Conservation (phyloP, 1,139 yeast genomes). For the Arxiozyma slooffiae region DNA sequence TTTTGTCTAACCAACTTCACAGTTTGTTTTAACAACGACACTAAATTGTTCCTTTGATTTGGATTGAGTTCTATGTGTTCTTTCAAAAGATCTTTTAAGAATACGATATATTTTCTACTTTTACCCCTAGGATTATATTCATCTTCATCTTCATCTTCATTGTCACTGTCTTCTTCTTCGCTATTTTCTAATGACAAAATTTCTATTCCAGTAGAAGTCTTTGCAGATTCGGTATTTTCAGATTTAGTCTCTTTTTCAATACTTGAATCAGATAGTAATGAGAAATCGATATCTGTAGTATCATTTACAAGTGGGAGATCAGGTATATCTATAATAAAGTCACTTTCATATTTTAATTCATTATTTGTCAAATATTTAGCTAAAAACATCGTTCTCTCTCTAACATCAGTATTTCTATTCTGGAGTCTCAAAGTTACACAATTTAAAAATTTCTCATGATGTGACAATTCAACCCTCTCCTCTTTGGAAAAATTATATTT, state of each 20-base stretch:
- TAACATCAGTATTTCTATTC: slow-evolving; percentile 18
- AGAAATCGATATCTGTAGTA: slow-evolving; percentile 18
- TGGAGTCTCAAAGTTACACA: slow-evolving; percentile 31
- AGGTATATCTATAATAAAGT: slow-evolving; percentile 22
- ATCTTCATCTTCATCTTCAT: slow-evolving; percentile 20
- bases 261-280: slow-evolving; percentile 8
- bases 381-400: slow-evolving; percentile 34
- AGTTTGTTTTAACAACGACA: slow-evolving; percentile 25
- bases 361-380: slow-evolving; percentile 31
- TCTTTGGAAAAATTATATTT: slow-evolving; percentile 10
- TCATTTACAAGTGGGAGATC: slow-evolving; percentile 8
- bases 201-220: background rate
- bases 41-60: slow-evolving; percentile 9
- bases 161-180: slow-evolving; percentile 20
- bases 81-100: slow-evolving; percentile 31
- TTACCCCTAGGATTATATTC: slow-evolving; percentile 13
- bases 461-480: slow-evolving; percentile 17
- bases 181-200: slow-evolving; percentile 10
- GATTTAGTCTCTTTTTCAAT: background rate
- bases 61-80: slow-evolving; percentile 17
- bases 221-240: background rate
- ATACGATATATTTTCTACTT: slow-evolving; percentile 19
- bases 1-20: slow-evolving; percentile 32
- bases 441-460: slow-evolving; percentile 23
- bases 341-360: slow-evolving; percentile 28